A percentile compares a stretch with the other conserved stretches of the same genome.
These are phyloP conservation scores for Phalaenopsis equestris DNA, from an alignment of 106 monocot species.

Conservation along the genomic window DNA sequence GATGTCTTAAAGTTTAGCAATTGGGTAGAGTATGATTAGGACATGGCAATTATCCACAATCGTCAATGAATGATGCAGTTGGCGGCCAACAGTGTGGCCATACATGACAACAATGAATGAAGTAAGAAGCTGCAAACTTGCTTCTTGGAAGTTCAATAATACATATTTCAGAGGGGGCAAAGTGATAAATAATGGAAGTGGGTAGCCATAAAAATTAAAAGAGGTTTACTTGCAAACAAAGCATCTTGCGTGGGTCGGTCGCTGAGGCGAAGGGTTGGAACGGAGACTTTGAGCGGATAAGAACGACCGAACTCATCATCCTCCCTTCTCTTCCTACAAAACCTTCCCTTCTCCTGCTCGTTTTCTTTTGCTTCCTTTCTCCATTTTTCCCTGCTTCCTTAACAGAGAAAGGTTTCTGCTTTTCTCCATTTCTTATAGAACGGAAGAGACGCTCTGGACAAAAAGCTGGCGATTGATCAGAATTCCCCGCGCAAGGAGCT, in stretches of 20 bases:
- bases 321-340: neutral
- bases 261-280: slow-evolving; percentile 19
- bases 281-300: slow-evolving; percentile 36
- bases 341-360: neutral
- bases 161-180: neutral
- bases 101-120: neutral
- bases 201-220: slow-evolving; percentile 1
- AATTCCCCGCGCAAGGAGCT: slow-evolving; percentile 4
- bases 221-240: slow-evolving; percentile 19
- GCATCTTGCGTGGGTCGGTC: slow-evolving; percentile 17
- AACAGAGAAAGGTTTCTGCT: neutral
- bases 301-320: slow-evolving; percentile 21
- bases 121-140: neutral
- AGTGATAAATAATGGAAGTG: neutral
- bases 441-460: too few species aligned
- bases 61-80: neutral
- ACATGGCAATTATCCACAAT: slow-evolving; percentile 1
- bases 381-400: neutral
- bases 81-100: neutral
- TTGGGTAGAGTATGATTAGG: slow-evolving; percentile 3
- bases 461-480: slow-evolving; percentile 9
- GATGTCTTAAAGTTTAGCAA: slow-evolving; percentile 2
- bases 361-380: neutral
- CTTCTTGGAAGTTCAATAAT: neutral
- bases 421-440: too few species aligned